Percentiles rank a stretch among this genome's conserved stretches.
These are phyloP conservation scores for Vaccinium vitisidaea DNA, from an alignment of 148 eudicot genomes.

Conservation along the genomic window DNA sequence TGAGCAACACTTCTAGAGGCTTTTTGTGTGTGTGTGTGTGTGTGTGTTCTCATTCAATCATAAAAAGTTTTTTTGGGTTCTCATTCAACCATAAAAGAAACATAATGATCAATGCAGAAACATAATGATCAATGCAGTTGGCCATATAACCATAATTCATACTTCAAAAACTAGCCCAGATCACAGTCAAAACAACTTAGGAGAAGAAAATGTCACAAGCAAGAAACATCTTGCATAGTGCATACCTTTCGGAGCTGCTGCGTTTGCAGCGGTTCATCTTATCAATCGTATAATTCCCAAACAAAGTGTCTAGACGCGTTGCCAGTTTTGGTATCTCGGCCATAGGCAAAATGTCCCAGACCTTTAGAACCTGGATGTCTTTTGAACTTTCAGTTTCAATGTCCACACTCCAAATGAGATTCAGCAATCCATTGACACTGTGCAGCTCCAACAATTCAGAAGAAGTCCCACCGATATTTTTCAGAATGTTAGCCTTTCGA, in stretches of 20 bases:
- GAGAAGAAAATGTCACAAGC: not conserved
- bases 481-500: too few species aligned
- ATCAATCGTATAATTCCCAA: conserved; percentile 26
- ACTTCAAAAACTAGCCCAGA: not conserved
- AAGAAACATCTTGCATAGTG: conserved; percentile 13
- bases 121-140: too few species aligned
- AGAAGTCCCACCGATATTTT: not conserved
- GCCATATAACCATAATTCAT: not conserved
- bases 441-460: not conserved
- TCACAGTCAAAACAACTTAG: not conserved
- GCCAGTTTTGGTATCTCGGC: conserved; percentile 24
- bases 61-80: too few species aligned
- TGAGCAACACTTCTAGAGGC: not conserved
- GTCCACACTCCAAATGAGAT: conserved; percentile 21
- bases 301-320: conserved; percentile 15
- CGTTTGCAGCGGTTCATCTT: conserved; percentile 29
- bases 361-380: conserved; percentile 33
- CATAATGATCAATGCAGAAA: too few species aligned
- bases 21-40: too few species aligned
- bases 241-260: conserved; percentile 36
- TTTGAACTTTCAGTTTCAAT: conserved; percentile 22
- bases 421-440: not conserved
- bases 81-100: too few species aligned
- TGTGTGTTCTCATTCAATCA: too few species aligned
- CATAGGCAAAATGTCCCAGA: conserved; percentile 31